phyloP scores from a whole-genome alignment of 306 rosid species.

The Citrullus colocynthis region DNA sequence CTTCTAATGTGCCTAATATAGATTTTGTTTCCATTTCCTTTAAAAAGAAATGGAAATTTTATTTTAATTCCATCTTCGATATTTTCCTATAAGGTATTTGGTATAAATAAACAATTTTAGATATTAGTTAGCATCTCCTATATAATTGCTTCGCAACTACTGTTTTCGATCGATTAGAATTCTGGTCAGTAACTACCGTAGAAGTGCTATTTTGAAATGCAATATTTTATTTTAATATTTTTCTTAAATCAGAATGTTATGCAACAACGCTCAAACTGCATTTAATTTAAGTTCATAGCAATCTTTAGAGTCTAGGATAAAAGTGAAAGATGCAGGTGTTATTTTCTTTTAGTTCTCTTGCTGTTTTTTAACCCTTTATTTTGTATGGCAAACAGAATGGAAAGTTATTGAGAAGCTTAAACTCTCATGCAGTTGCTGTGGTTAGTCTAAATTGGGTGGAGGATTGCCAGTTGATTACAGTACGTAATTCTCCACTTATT shows the following conservation, averaged over 20 bases:
- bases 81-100: too few relatives aligned
- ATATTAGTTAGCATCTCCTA: not conserved
- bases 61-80: not conserved
- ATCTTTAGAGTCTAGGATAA: not conserved
- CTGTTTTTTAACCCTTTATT: conserved; percentile 8
- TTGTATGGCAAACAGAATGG: conserved; percentile 54
- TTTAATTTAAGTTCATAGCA: not conserved
- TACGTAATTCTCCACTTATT: conserved; percentile 22
- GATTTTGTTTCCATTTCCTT: not conserved
- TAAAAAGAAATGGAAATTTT: not conserved
- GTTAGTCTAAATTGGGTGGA: conserved; percentile 88
- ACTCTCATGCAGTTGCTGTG: conserved; percentile 60
- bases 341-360: conserved; percentile 5
- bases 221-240: not conserved
- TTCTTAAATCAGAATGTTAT: not conserved
- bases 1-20: not conserved
- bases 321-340: not conserved
- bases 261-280: not conserved
- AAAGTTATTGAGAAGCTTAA: conserved; percentile 68
- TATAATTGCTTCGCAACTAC: not conserved
- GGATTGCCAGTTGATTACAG: conserved; percentile 44
- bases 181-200: not conserved
- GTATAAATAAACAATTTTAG: not conserved
- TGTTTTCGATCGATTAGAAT: not conserved
- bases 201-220: not conserved